These are phyloP conservation scores for Scutellaria galericulata DNA, from an alignment of 257 asterid genomes.

Conservation along the genomic window DNA sequence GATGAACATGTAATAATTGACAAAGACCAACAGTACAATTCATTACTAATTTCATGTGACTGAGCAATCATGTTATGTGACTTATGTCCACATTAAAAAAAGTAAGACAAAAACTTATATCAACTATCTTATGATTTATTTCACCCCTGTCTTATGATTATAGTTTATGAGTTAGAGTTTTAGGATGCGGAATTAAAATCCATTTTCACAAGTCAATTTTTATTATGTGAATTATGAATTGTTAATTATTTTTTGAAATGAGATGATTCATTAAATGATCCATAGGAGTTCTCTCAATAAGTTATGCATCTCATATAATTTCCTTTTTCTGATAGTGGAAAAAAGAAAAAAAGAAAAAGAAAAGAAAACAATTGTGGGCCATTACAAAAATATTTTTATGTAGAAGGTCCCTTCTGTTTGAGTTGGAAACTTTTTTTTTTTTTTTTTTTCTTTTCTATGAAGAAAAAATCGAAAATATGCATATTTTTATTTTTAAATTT, in stretches of 20 bases:
- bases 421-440: constrained; percentile 4
- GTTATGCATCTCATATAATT: no score
- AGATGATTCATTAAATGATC: no score
- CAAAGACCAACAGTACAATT: constrained; percentile 37
- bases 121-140: no score
- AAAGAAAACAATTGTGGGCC: constrained; percentile 25
- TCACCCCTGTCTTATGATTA: no score
- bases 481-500: background rate
- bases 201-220: no score
- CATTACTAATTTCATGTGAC: constrained; percentile 46
- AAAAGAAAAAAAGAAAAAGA: background rate
- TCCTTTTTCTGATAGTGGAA: background rate
- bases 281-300: no score
- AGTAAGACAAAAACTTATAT: background rate
- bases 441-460: background rate
- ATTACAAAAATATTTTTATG: background rate
- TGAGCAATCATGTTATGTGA: constrained; percentile 42
- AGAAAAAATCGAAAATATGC: background rate
- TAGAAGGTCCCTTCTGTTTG: background rate
- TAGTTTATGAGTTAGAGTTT: no score
- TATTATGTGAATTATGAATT: no score
- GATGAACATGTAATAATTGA: constrained; percentile 32
- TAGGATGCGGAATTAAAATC: no score
- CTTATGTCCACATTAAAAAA: constrained; percentile 7
- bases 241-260: no score